phyloP scores from a whole-genome alignment of 2,329 filamentous ascomycete genomes.

The Calonectria henricotiae region DNA sequence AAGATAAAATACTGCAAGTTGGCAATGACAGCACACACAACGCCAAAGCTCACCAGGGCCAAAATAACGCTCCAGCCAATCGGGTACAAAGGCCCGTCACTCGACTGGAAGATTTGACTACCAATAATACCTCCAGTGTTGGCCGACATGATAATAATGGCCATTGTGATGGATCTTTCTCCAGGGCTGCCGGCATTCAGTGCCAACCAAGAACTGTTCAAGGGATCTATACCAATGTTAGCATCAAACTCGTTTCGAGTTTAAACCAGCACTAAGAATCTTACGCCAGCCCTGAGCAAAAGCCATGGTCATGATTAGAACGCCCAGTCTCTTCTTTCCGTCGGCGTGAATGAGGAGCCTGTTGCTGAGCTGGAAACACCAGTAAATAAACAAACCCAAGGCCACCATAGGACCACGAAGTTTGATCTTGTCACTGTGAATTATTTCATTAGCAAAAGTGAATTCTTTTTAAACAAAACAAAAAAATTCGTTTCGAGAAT shows the following conservation, averaged over 20 bases:
- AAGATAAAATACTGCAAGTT: conserved; percentile 60
- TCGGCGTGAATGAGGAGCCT: conserved; percentile 42
- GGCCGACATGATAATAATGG: conserved; percentile 56
- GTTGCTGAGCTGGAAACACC: conserved; percentile 44
- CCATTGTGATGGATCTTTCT: conserved; percentile 56
- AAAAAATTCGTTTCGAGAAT: background rate
- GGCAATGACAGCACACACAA: conserved; percentile 44
- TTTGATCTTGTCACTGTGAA: conserved; percentile 43
- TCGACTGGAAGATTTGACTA: conserved; percentile 53
- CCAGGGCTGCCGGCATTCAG: conserved; percentile 52
- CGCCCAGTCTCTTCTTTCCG: conserved; percentile 41
- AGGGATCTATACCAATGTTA: conserved; percentile 38
- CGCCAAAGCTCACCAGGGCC: conserved; percentile 47
- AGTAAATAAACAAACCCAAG: conserved; percentile 42
- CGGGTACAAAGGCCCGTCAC: conserved; percentile 53
- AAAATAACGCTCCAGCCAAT: conserved; percentile 53
- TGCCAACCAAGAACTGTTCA: conserved; percentile 55
- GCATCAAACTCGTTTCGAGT: background rate
- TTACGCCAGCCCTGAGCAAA: conserved; percentile 47
- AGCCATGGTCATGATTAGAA: conserved; percentile 39
- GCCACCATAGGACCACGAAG: conserved; percentile 45
- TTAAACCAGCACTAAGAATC: background rate
- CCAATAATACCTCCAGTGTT: conserved; percentile 55
- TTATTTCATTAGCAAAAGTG: background rate
- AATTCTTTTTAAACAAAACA: background rate